phyloP scores from a whole-genome alignment of 2,329 filamentous ascomycete species.

The Neofusicoccum sp. region DNA sequence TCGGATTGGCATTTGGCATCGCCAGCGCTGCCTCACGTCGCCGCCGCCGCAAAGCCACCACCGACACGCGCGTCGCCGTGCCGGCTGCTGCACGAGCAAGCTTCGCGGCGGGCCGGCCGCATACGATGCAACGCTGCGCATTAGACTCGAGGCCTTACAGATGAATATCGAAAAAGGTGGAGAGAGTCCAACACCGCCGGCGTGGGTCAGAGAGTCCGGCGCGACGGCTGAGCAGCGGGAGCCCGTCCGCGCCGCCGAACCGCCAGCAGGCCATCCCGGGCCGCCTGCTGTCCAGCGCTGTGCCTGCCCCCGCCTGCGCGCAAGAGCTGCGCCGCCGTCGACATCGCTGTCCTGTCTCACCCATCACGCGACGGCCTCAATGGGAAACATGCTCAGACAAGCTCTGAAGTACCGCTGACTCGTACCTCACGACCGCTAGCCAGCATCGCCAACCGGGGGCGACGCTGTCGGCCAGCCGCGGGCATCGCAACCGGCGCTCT shows the following conservation, averaged over 20 bases:
- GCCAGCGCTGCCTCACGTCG: too few species aligned
- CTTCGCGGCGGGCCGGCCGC: background rate
- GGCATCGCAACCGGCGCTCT: background rate
- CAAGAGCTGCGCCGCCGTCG: background rate
- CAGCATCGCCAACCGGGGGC: background rate
- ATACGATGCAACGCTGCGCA: background rate
- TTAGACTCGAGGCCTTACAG: background rate
- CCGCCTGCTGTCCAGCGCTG: background rate
- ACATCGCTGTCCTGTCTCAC: background rate
- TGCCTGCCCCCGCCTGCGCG: too few species aligned
- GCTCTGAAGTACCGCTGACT: background rate
- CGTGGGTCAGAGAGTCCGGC: background rate
- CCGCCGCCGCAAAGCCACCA: too few species aligned
- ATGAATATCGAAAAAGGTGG: background rate
- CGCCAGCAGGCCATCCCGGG: background rate
- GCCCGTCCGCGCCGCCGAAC: background rate
- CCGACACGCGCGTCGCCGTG: too few species aligned
- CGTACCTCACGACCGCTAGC: background rate
- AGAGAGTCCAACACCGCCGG: background rate
- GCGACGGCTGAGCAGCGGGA: constrained; percentile 1
- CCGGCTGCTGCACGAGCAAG: too few species aligned
- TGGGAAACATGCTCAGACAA: background rate
- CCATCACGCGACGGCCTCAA: background rate
- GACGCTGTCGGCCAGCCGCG: background rate
- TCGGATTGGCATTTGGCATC: background rate